Conservation (phyloP, 805 yeast genomes). For the Monosporozyma yasuniensis region DNA sequence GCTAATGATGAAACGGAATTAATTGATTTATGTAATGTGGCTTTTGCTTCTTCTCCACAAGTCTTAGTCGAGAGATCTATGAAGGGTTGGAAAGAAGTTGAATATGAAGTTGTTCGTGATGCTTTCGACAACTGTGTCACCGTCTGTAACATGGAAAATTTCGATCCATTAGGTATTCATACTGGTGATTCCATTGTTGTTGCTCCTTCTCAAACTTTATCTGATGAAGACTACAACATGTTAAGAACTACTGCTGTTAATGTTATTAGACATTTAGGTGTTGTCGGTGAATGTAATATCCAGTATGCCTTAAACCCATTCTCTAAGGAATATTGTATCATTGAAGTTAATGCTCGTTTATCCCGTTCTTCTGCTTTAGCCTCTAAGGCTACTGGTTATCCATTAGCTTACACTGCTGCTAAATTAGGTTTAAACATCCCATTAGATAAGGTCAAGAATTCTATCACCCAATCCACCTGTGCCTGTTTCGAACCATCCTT, state of each 20-base stretch:
- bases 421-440: slow-evolving; percentile 90
- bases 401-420: slow-evolving; percentile 96
- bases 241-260: slow-evolving; percentile 95
- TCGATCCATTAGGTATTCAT: slow-evolving; percentile 96
- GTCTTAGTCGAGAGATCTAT: slow-evolving; percentile 89
- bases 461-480: slow-evolving; percentile 88
- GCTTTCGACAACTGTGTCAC: slow-evolving; percentile 96
- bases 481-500: slow-evolving; percentile 96
- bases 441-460: slow-evolving; percentile 80
- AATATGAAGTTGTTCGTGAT: slow-evolving; percentile 97
- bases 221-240: slow-evolving; percentile 97
- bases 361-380: slow-evolving; percentile 99
- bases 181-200: slow-evolving; percentile 99
- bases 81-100: slow-evolving; percentile 99
- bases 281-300: slow-evolving; percentile 98
- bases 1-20: slow-evolving; percentile 83
- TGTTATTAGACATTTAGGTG: slow-evolving; percentile 94
- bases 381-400: slow-evolving; percentile 97
- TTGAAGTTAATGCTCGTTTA: slow-evolving; percentile 95
- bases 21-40: slow-evolving; percentile 74
- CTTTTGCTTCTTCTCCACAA: slow-evolving; percentile 94
- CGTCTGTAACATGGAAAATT: slow-evolving; percentile 98
- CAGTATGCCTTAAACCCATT: slow-evolving; percentile 93
- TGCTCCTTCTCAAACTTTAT: slow-evolving; percentile 95
- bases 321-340: slow-evolving; percentile 90